Percentiles rank a stretch among this genome's conserved stretches.
These are phyloP conservation scores for Hansfordia pulvinata DNA, from an alignment of 2,329 filamentous ascomycete genomes.

Conservation along the genomic window DNA sequence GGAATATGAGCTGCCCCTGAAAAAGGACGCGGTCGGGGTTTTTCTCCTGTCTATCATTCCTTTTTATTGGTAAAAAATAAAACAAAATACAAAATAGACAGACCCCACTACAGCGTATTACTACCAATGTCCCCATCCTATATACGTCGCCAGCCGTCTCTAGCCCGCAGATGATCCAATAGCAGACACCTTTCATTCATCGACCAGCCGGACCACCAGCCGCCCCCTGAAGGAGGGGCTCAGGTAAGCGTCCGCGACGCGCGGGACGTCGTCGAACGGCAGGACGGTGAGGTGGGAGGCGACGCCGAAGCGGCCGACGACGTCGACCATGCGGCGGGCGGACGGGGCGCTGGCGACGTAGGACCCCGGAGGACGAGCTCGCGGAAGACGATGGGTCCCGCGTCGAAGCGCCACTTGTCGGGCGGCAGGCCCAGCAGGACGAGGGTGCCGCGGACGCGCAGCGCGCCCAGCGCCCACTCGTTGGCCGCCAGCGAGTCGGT, in stretches of 20 bases:
- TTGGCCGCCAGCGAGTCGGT: slow-evolving; percentile 18
- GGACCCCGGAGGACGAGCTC: slow-evolving; percentile 16
- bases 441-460: slow-evolving; percentile 15
- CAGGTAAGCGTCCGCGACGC: slow-evolving; percentile 13
- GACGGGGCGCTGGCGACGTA: slow-evolving; percentile 16
- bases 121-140: too few species aligned
- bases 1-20: too few species aligned
- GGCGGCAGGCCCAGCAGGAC: slow-evolving; percentile 17
- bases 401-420: slow-evolving; percentile 18
- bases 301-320: slow-evolving; percentile 12
- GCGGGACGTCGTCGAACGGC: slow-evolving; percentile 12
- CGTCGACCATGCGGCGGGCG: slow-evolving; percentile 17
- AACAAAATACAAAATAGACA: too few species aligned
- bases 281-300: slow-evolving; percentile 14
- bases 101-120: too few species aligned
- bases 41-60: too few species aligned
- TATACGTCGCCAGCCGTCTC: too few species aligned
- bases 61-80: too few species aligned
- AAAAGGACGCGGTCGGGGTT: too few species aligned
- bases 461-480: slow-evolving; percentile 13
- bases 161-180: too few species aligned
- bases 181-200: too few species aligned
- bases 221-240: slow-evolving; percentile 14
- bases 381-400: slow-evolving; percentile 13
- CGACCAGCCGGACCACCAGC: slow-evolving; percentile 15